Percentiles rank a stretch among this genome's conserved stretches.
Evolutionary conservation across 768 basidiomycete species (phyloP).

Genomic region (Lyophyllum shimeji): DNA sequence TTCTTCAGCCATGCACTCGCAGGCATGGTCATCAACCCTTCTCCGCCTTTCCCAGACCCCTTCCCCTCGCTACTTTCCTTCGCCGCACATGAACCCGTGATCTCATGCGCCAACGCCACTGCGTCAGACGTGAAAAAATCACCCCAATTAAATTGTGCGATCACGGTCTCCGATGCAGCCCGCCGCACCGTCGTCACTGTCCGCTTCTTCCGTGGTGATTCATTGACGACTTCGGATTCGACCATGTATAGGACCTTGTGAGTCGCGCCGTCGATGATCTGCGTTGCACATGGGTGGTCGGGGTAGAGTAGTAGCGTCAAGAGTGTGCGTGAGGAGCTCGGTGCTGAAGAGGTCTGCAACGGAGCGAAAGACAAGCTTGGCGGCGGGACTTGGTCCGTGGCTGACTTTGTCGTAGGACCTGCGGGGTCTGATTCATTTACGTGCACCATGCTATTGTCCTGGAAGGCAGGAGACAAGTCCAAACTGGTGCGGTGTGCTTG

Average conservation of each 20-base stretch:
- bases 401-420: not conserved
- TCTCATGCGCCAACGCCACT: conserved; percentile 3
- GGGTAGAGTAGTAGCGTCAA: conserved; percentile 9
- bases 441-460: not conserved
- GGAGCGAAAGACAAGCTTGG: conserved; percentile 2
- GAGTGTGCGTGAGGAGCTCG: not conserved
- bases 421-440: not conserved
- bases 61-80: not conserved
- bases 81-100: not conserved
- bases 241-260: conserved; percentile 9
- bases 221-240: conserved; percentile 6
- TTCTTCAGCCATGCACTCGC: conserved; percentile 14
- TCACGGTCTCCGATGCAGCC: not conserved
- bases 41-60: not conserved
- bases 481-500: not conserved
- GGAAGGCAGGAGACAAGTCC: not conserved
- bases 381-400: not conserved
- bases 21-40: conserved; percentile 6
- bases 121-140: conserved; percentile 8
- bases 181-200: conserved; percentile 8
- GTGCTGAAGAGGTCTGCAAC: not conserved
- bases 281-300: conserved; percentile 16
- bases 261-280: conserved; percentile 10
- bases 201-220: conserved; percentile 5
- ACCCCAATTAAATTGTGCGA: conserved; percentile 14